Evolutionary conservation across 345 rosid species (phyloP).

Genomic region (Limnanthes douglasii): DNA sequence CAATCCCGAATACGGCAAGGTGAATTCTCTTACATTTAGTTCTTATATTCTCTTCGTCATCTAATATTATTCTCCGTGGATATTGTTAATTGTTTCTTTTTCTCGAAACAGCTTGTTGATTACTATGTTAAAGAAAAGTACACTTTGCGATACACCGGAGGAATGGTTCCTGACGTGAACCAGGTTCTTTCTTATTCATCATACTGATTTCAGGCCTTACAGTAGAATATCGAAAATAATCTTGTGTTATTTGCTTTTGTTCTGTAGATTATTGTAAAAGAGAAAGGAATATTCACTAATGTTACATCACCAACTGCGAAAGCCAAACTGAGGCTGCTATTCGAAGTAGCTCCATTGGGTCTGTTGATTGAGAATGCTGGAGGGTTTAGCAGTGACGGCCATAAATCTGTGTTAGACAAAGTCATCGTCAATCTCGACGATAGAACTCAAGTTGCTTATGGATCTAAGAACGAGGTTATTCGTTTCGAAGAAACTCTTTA

Average conservation of each 20-base stretch:
- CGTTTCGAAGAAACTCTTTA: slow-evolving; percentile 83
- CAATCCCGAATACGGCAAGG: slow-evolving; percentile 74
- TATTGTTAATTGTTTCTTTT: no score
- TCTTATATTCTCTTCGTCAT: neutral
- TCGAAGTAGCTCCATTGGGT: slow-evolving; percentile 89
- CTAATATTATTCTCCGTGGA: no score
- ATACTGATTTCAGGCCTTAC: neutral
- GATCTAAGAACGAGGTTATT: slow-evolving; percentile 85
- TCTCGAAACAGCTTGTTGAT: slow-evolving; percentile 45
- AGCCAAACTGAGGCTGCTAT: slow-evolving; percentile 81
- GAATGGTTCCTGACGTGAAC: slow-evolving; percentile 98
- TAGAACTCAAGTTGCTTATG: slow-evolving; percentile 94
- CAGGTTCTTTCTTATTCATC: no score
- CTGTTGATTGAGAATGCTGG: slow-evolving; percentile 78
- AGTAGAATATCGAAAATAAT: no score
- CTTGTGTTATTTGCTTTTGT: no score
- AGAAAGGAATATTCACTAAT: slow-evolving; percentile 90
- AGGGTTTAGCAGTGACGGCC: slow-evolving; percentile 82
- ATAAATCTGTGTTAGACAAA: slow-evolving; percentile 59
- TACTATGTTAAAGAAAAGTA: slow-evolving; percentile 84
- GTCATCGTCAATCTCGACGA: slow-evolving; percentile 60
- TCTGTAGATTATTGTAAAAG: slow-evolving; percentile 77
- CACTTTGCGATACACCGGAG: slow-evolving; percentile 98
- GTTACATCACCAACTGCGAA: slow-evolving; percentile 80
- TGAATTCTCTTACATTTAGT: slow-evolving; percentile 5